Percentiles rank a stretch among this genome's conserved stretches.
These are phyloP conservation scores for Polyplosphaeria fusca DNA, from an alignment of 495 filamentous ascomycete species.

Conservation along the genomic window DNA sequence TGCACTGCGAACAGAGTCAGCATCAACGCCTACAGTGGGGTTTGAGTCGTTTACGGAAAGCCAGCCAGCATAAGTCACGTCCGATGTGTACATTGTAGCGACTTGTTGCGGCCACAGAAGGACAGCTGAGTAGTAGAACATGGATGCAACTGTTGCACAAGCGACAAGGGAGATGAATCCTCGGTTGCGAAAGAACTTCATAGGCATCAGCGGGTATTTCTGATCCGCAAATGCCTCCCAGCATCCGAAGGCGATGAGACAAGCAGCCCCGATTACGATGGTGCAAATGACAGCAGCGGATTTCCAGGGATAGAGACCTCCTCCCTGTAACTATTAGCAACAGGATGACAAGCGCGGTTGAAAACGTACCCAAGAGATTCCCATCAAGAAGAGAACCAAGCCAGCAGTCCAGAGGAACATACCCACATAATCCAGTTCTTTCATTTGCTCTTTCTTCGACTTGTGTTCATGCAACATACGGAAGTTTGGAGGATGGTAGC, in stretches of 20 bases:
- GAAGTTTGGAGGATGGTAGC: constrained; percentile 36
- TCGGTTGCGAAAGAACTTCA: constrained; percentile 27
- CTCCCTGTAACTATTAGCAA: constrained; percentile 4
- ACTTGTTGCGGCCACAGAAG: constrained; percentile 29
- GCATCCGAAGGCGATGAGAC: constrained; percentile 19
- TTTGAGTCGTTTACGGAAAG: not conserved
- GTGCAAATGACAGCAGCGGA: constrained; percentile 21
- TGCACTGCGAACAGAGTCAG: constrained; percentile 1
- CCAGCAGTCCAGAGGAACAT: constrained; percentile 23
- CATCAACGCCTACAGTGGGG: not conserved
- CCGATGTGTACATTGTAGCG: constrained; percentile 16
- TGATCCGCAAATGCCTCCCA: constrained; percentile 19
- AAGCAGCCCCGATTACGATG: constrained; percentile 16
- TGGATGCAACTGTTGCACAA: constrained; percentile 20
- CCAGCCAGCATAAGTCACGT: constrained; percentile 8
- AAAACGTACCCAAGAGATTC: constrained; percentile 16
- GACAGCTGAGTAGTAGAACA: constrained; percentile 25
- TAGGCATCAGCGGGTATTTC: constrained; percentile 24
- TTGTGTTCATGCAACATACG: constrained; percentile 26
- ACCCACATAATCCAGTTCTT: constrained; percentile 25
- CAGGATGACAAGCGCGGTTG: not conserved
- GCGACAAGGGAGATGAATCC: constrained; percentile 20
- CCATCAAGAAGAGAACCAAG: constrained; percentile 22
- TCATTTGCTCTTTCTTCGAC: constrained; percentile 20
- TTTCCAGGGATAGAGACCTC: constrained; percentile 26